phyloP scores from a whole-genome alignment of 371 early-diverging fungal genomes.

The Rhizomucor pusillus region DNA sequence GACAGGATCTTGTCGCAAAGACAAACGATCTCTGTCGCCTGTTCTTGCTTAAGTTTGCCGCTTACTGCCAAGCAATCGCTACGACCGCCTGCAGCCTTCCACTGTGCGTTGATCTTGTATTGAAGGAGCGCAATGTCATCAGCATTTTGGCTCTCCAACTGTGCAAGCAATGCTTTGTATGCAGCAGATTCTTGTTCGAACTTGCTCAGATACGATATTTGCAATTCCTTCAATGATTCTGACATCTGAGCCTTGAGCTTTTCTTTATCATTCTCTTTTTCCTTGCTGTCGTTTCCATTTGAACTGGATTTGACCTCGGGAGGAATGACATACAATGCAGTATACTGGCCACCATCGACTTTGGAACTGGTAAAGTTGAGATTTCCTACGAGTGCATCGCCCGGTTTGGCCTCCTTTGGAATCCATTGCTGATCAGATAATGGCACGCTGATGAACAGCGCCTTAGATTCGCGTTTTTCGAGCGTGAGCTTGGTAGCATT shows the following conservation, averaged over 20 bases:
- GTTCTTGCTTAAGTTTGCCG: conserved; percentile 31
- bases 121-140: conserved; percentile 55
- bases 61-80: conserved; percentile 34
- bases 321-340: conserved; percentile 59
- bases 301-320: conserved; percentile 34
- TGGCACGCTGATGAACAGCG: conserved; percentile 40
- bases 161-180: conserved; percentile 53
- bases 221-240: conserved; percentile 74
- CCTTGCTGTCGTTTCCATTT: conserved; percentile 26
- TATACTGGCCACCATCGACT: conserved; percentile 62
- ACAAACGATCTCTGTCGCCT: conserved; percentile 49
- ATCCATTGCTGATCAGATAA: conserved; percentile 22
- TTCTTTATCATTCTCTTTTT: conserved; percentile 33
- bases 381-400: conserved; percentile 78
- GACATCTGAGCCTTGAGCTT: conserved; percentile 56
- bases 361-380: conserved; percentile 50
- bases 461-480: conserved; percentile 33
- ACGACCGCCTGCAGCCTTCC: conserved; percentile 50
- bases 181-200: conserved; percentile 53
- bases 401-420: conserved; percentile 75
- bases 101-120: conserved; percentile 52
- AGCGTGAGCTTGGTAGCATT: conserved; percentile 38
- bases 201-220: conserved; percentile 81
- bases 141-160: conserved; percentile 56
- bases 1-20: conserved; percentile 54